A percentile compares a stretch with the other conserved stretches of the same genome.
These are phyloP conservation scores for Suhomyces sp. DNA, from an alignment of 805 yeast genomes.

Conservation along the genomic window DNA sequence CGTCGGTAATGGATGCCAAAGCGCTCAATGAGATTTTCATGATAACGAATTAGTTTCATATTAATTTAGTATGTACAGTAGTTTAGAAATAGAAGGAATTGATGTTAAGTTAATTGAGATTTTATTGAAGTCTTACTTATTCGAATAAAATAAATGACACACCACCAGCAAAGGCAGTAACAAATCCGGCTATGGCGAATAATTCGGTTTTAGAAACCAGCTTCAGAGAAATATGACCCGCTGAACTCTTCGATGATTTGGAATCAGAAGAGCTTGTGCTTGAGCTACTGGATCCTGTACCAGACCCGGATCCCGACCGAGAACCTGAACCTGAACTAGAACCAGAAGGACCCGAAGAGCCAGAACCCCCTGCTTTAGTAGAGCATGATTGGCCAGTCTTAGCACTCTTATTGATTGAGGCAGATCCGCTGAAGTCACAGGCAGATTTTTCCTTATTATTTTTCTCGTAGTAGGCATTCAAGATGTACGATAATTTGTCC, in stretches of 20 bases:
- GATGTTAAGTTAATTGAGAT: too few species aligned
- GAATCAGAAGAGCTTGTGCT: constrained; percentile 24
- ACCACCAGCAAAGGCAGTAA: constrained; percentile 46
- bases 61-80: not conserved
- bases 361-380: constrained; percentile 20
- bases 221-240: constrained; percentile 21
- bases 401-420: constrained; percentile 39
- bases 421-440: constrained; percentile 73
- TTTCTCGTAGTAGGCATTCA: constrained; percentile 44
- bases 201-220: constrained; percentile 32
- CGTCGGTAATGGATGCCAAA: constrained; percentile 85
- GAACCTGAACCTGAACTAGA: constrained; percentile 24
- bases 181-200: constrained; percentile 31
- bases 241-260: constrained; percentile 16
- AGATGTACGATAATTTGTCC: constrained; percentile 62
- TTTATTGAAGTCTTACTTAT: too few species aligned
- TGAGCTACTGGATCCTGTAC: constrained; percentile 19
- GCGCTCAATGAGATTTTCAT: constrained; percentile 91
- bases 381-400: constrained; percentile 33
- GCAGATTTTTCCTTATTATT: constrained; percentile 47
- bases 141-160: constrained; percentile 32
- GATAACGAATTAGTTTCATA: constrained; percentile 52
- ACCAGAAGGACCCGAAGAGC: constrained; percentile 19
- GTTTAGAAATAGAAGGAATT: too few species aligned
- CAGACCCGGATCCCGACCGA: constrained; percentile 24